Conservation (phyloP, 768 basidiomycete genomes). For the Tricholoma terreum region DNA sequence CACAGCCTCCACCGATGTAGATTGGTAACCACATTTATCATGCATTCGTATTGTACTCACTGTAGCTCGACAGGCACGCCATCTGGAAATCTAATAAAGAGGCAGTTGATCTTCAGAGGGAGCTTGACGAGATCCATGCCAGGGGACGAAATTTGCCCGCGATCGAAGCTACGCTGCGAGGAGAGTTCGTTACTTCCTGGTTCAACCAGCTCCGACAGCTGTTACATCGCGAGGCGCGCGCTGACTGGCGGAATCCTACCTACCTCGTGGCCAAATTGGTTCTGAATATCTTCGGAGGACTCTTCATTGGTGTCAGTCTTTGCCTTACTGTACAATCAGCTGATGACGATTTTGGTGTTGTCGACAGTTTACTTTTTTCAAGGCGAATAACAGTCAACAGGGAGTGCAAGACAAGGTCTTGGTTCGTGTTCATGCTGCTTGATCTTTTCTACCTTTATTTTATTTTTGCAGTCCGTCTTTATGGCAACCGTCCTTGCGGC, state of each 20-base stretch:
- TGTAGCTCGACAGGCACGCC: slow-evolving; percentile 18
- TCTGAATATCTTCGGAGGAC: slow-evolving; percentile 50
- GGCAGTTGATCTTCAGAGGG: slow-evolving; percentile 21
- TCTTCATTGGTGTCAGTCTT: slow-evolving; percentile 43
- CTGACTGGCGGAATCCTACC: slow-evolving; percentile 56
- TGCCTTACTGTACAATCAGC: too few species aligned
- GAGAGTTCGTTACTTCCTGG: slow-evolving; percentile 56
- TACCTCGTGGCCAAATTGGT: slow-evolving; percentile 59
- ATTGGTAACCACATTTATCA: slow-evolving; percentile 49
- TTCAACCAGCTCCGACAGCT: slow-evolving; percentile 43
- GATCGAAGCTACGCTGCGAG: slow-evolving; percentile 33
- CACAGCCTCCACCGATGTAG: slow-evolving; percentile 44
- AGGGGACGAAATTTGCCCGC: slow-evolving; percentile 43
- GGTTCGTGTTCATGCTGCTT: slow-evolving; percentile 35
- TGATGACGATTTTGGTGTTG: not conserved
- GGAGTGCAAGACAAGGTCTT: slow-evolving; percentile 67
- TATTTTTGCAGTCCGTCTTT: slow-evolving; percentile 43
- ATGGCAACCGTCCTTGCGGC: slow-evolving; percentile 52
- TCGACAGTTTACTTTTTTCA: slow-evolving; percentile 56
- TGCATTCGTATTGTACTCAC: slow-evolving; percentile 33
- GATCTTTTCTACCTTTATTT: not conserved
- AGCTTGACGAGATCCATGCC: slow-evolving; percentile 45
- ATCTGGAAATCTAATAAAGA: slow-evolving; percentile 50
- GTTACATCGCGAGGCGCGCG: slow-evolving; percentile 39
- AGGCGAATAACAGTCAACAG: slow-evolving; percentile 48